Evolutionary conservation across 108 stramenopile species (phyloP), one percentile per base, ranked within the genome.

Genomic region (Nitzschia putrida): DNA sequence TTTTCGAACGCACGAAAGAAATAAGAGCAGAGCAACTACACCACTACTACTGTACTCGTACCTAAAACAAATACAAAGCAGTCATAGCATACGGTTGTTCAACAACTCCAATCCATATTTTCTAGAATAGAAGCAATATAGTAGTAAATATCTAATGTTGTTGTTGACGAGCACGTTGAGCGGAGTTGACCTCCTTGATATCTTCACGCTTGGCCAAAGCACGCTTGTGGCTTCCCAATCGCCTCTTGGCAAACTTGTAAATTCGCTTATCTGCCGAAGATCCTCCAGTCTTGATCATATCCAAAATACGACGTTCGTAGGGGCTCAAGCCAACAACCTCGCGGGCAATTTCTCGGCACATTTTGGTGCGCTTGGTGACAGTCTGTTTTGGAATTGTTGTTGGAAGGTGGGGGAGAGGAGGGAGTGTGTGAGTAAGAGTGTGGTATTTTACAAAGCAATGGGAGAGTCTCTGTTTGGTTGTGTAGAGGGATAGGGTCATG

Each of bases 241-340:
- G 87, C 71, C 92, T 79, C 96, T 99, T 99, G 88, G 99, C 98
- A 69, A 95, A 97, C 83, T 98, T 98, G 97, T 99, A 99, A 77
- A 98, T 83, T 58, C 97, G 88, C 96, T 99, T 99, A 63, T 99
- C 99, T 18, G 96, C 96, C 52, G 90, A 80, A 47, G 88, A 86
- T 63, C 98, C 98, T 43, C 97, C 96, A 39, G 96, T 95, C 92
- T 98, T 98, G 94, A 99, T 97, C 96, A 99, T 97, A 88, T 99
- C 99, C 56, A 99, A 88, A 71, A 99, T 95, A 54, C 99, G 85
- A 61, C 97, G 95, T 81, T 99, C 99, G 79, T 99, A 99, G 12
- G 99, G 99, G 61, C 95, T 71, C 39, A 99, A 85, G 52, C 99
- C 99, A 29, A 88, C 95, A 61, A 99, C 99, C 80, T 99, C 99